These are phyloP conservation scores for Komagataella ulmi DNA, from an alignment of 805 yeast genomes.

Conservation along the genomic window DNA sequence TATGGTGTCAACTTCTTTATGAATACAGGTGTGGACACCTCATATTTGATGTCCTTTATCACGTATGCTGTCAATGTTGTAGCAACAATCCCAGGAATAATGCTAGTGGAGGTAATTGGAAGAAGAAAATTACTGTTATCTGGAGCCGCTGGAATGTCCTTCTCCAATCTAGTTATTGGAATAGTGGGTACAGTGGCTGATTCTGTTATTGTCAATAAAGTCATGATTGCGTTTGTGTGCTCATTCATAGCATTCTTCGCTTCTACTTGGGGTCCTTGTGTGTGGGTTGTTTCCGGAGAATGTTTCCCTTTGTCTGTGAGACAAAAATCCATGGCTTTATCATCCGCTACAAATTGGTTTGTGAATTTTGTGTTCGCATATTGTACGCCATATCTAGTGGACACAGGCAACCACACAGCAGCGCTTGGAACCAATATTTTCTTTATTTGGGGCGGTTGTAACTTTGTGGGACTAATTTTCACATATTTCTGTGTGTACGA, in stretches of 20 bases:
- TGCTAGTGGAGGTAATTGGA: conserved; percentile 69
- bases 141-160: conserved; percentile 71
- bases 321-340: conserved; percentile 63
- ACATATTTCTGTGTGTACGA: conserved; percentile 63
- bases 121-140: conserved; percentile 53
- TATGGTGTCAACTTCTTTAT: conserved; percentile 77
- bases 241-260: conserved; percentile 67
- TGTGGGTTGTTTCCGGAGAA: conserved; percentile 61
- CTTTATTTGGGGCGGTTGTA: conserved; percentile 70
- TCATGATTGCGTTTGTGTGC: conserved; percentile 55
- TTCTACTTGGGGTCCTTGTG: conserved; percentile 73
- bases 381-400: conserved; percentile 63
- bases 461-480: conserved; percentile 42
- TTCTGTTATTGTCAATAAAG: conserved; percentile 33
- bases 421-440: conserved; percentile 61
- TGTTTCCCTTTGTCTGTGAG: conserved; percentile 61
- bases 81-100: conserved; percentile 73
- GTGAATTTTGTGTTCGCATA: conserved; percentile 66
- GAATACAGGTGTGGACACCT: conserved; percentile 45
- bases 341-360: conserved; percentile 73
- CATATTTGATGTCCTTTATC: conserved; percentile 60
- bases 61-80: conserved; percentile 78
- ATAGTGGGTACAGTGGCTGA: conserved; percentile 38
- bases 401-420: conserved; percentile 54
- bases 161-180: conserved; percentile 59